Percentiles rank a stretch among this genome's conserved stretches.
Evolutionary conservation across 1,284 basidiomycete species (phyloP).

Genomic region (Pseudozyma sp.): DNA sequence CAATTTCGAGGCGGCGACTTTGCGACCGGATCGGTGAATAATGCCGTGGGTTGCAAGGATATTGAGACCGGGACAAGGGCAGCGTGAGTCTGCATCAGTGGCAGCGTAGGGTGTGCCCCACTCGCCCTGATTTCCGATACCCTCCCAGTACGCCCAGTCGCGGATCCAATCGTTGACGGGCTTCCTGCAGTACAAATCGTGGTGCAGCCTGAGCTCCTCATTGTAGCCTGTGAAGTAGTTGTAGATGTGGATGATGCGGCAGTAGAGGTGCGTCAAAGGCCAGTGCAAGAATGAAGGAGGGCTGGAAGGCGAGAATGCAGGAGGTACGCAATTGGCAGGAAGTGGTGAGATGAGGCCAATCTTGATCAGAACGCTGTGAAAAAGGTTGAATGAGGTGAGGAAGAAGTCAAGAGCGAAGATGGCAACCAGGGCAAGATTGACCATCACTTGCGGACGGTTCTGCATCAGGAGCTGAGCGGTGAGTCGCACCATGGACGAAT

Average conservation of each 20-base stretch:
- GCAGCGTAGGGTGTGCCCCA: slow-evolving; percentile 31
- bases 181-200: slow-evolving; percentile 31
- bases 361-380: slow-evolving; percentile 34
- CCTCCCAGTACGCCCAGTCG: slow-evolving; percentile 48
- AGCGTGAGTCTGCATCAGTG: slow-evolving; percentile 30
- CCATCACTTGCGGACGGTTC: slow-evolving; percentile 22
- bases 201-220: slow-evolving; percentile 25
- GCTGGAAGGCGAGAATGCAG: slow-evolving; percentile 38
- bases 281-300: slow-evolving; percentile 39
- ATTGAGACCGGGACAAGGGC: slow-evolving; percentile 46
- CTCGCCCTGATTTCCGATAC: slow-evolving; percentile 39
- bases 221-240: slow-evolving; percentile 29
- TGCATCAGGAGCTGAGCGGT: slow-evolving; percentile 38
- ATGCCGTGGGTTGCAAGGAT: slow-evolving; percentile 42
- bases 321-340: slow-evolving; percentile 29
- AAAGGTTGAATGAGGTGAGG: slow-evolving; percentile 29
- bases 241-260: slow-evolving; percentile 38
- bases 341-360: slow-evolving; percentile 24
- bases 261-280: slow-evolving; percentile 42
- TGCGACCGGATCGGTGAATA: slow-evolving; percentile 24
- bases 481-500: slow-evolving; percentile 40
- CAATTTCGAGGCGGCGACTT: slow-evolving; percentile 35
- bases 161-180: slow-evolving; percentile 47
- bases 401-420: slow-evolving; percentile 36
- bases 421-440: slow-evolving; percentile 33